phyloP scores from a whole-genome alignment of 495 filamentous ascomycete species.

The Ascobolus immersus region DNA sequence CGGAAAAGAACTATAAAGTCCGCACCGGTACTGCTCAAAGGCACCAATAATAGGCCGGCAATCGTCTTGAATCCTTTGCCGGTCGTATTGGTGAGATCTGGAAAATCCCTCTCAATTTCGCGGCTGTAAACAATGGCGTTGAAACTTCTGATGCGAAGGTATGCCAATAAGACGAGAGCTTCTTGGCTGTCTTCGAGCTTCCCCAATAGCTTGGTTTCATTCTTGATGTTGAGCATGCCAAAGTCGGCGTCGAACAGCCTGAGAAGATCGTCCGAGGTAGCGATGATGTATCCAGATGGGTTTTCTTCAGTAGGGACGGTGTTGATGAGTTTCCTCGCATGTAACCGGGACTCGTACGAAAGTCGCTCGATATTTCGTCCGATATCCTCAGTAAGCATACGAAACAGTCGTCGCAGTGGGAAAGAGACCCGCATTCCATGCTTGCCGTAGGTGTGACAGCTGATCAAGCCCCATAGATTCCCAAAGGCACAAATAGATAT shows the following conservation, averaged over 20 bases:
- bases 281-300: slow-evolving; percentile 78
- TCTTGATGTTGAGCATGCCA: slow-evolving; percentile 60
- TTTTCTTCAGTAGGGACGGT: slow-evolving; percentile 55
- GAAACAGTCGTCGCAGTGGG: slow-evolving; percentile 79
- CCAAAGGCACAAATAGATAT: slow-evolving; percentile 71
- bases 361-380: slow-evolving; percentile 75
- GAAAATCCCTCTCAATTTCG: slow-evolving; percentile 55
- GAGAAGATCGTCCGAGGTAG: slow-evolving; percentile 66
- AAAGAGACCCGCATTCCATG: slow-evolving; percentile 74
- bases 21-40: slow-evolving; percentile 43
- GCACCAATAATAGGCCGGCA: slow-evolving; percentile 63
- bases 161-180: slow-evolving; percentile 63
- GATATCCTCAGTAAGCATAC: slow-evolving; percentile 66
- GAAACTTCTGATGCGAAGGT: slow-evolving; percentile 48
- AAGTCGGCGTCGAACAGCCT: slow-evolving; percentile 76
- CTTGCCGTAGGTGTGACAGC: slow-evolving; percentile 59
- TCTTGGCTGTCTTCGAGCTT: slow-evolving; percentile 54
- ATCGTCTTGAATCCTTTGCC: slow-evolving; percentile 55
- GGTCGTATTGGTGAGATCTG: slow-evolving; percentile 53
- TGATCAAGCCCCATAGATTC: slow-evolving; percentile 73
- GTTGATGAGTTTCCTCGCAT: slow-evolving; percentile 58
- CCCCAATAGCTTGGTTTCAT: slow-evolving; percentile 71
- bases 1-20: slow-evolving; percentile 92
- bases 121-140: slow-evolving; percentile 57
- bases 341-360: slow-evolving; percentile 61